A percentile compares a stretch with the other conserved stretches of the same genome.
Conservation (phyloP, 768 basidiomycete genomes). For the Butyriboletus loyo region DNA sequence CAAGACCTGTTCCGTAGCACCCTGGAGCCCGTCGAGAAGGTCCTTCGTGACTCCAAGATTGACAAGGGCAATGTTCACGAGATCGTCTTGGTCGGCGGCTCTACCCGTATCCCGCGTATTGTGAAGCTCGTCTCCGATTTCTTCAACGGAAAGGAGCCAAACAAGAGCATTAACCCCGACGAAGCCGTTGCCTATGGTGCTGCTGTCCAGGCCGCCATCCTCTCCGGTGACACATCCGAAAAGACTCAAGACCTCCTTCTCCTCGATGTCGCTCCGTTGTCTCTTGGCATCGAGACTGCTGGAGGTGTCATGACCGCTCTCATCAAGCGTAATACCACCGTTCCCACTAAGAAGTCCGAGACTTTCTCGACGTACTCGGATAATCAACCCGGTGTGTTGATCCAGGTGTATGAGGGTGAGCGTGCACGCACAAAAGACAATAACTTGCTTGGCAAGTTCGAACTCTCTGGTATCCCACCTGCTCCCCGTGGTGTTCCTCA, state of each 20-base stretch:
- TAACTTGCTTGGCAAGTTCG: constrained; percentile 97
- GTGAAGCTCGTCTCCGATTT: constrained; percentile 97
- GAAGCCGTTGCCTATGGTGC: constrained; percentile 99
- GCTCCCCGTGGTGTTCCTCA: constrained; percentile 98
- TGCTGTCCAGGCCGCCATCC: constrained; percentile 96
- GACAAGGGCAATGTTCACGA: constrained; percentile 96
- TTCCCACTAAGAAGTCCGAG: constrained; percentile 98
- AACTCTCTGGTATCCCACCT: constrained; percentile 93
- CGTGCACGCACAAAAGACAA: constrained; percentile 99
- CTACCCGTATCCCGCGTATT: constrained; percentile 97
- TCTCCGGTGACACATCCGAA: constrained; percentile 96
- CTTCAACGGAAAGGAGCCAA: constrained; percentile 98
- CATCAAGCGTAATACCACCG: constrained; percentile 98
- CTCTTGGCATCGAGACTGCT: constrained; percentile 95
- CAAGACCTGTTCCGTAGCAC: constrained; percentile 93
- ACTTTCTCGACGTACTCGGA: constrained; percentile 98
- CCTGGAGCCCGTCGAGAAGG: constrained; percentile 95
- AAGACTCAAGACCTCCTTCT: constrained; percentile 96
- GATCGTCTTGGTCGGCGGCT: constrained; percentile 97
- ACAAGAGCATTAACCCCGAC: constrained; percentile 99
- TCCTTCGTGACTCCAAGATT: constrained; percentile 96
- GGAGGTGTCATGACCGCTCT: constrained; percentile 99
- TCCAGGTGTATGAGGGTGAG: constrained; percentile 98
- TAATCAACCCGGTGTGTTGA: constrained; percentile 97
- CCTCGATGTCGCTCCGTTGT: constrained; percentile 89